phyloP scores from a whole-genome alignment of 1,284 basidiomycete genomes.

The Tylopilus orsonianus region DNA sequence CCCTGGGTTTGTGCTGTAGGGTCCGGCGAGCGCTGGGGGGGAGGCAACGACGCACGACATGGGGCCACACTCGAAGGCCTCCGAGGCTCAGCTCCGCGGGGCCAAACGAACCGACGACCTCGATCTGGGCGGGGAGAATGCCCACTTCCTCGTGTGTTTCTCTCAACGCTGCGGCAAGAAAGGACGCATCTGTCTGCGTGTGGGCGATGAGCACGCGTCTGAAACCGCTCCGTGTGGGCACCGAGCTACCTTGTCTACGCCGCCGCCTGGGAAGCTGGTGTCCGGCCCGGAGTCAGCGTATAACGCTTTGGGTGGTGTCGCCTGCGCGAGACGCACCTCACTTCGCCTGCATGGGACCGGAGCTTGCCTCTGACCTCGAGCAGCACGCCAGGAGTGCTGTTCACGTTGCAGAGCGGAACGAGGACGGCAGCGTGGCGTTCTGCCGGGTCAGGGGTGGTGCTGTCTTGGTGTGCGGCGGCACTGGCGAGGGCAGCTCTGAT shows the following conservation, averaged over 20 bases:
- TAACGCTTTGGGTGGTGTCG: no score
- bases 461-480: conserved; percentile 8
- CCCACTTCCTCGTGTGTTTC: conserved; percentile 78
- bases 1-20: conserved; percentile 43
- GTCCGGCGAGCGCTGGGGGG: not conserved
- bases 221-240: no score
- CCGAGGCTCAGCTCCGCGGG: conserved; percentile 60
- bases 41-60: conserved; percentile 53
- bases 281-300: not conserved
- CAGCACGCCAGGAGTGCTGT: conserved; percentile 61
- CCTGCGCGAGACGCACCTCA: conserved; percentile 62
- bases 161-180: conserved; percentile 59
- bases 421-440: conserved; percentile 62
- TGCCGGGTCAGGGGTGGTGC: conserved; percentile 16
- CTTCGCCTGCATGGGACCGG: conserved; percentile 75
- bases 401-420: conserved; percentile 73
- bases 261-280: conserved; percentile 76
- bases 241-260: conserved; percentile 54
- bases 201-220: conserved; percentile 2
- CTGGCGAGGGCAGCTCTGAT: conserved; percentile 46
- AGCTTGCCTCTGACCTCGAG: conserved; percentile 67
- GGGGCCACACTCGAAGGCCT: conserved; percentile 70
- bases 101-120: conserved; percentile 64
- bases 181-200: conserved; percentile 53
- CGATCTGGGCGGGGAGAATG: conserved; percentile 53